Evolutionary conservation across 176 grass and related monocot genomes (phyloP).

Genomic region (Stipa capillata): DNA sequence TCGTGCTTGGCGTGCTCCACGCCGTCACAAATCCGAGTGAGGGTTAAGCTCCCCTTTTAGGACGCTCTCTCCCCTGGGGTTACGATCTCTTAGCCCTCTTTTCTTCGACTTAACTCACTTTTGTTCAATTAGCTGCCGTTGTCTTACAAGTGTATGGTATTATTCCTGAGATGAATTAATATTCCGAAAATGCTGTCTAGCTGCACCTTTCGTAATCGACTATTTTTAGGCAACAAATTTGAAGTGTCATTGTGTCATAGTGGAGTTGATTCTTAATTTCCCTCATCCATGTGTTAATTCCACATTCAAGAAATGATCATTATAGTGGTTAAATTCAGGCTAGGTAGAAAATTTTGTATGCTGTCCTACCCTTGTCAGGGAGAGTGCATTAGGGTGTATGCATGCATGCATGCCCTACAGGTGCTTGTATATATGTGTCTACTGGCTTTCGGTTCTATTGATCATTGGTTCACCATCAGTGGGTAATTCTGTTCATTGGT

Average conservation of each 20-base stretch:
- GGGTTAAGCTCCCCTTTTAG: background rate
- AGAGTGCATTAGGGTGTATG: background rate
- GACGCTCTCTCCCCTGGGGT: background rate
- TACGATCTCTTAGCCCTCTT: background rate
- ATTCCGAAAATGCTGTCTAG: background rate
- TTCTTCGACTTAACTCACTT: background rate
- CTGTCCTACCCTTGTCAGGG: background rate
- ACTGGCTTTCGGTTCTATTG: background rate
- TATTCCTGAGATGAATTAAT: background rate
- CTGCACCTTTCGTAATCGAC: background rate
- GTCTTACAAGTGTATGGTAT: background rate
- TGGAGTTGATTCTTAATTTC: background rate
- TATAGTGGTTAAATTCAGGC: too few species aligned
- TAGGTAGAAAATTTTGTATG: background rate
- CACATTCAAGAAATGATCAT: background rate
- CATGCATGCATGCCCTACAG: background rate
- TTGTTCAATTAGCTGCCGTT: background rate
- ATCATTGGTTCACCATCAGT: background rate
- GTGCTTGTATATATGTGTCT: background rate
- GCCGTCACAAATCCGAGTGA: slow-evolving; percentile 51
- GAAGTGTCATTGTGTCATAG: background rate
- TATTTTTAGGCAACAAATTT: background rate
- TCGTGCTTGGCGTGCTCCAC: slow-evolving; percentile 64
- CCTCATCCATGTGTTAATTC: background rate
- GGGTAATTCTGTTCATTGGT: background rate